Evolutionary conservation across 2,329 filamentous ascomycete genomes (phyloP), one percentile per base, ranked within the genome.

Genomic region (Blastomyces parvus): DNA sequence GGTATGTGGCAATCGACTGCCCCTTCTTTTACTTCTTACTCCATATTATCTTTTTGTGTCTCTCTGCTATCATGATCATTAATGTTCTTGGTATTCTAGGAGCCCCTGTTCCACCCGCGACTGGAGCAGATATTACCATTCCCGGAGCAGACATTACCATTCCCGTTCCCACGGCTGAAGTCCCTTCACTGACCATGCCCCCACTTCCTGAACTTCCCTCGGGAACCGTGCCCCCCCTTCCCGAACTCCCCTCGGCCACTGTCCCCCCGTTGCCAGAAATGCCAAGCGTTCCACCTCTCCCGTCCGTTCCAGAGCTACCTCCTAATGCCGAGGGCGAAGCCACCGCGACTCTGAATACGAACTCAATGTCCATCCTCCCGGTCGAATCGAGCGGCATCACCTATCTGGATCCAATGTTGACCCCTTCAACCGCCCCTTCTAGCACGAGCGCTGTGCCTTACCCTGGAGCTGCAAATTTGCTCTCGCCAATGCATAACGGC

Each of bases 1-100:
- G 64, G 65, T 65, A 60, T 33, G 53, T 22, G 3, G n/a, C 55
- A 40, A 40, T 40, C 55, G 3, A 33, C 55, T n/a, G 2, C 19
- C 27, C 19, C 22, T 27, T 44, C 22, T 19, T 19, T 19, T 14
- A 25, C 58, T 6, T 57, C 27, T 22, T 38, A 36, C 56, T 48
- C 3, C 8, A 1, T 36, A 11, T 36, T 36, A 11, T 36, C 7
- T 36, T 36, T 36, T 36, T 36, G 2, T 3, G 42, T 7, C 17
- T 40, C n/a, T 17, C 27, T 30, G 4, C 13, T 11, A 25, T 30
- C 42, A 9, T 8, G 2, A 22, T 22, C 3, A 25, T 30, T 48
- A 7, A 5, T 6, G 13, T 40, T 48, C 17, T n/a, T 59, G 57
- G 42, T 22, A 30, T 48, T 22, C 6, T 13, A 59, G 57, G 57